These are phyloP conservation scores for Citrus maxima DNA, from an alignment of 345 rosid species.

Conservation along the genomic window DNA sequence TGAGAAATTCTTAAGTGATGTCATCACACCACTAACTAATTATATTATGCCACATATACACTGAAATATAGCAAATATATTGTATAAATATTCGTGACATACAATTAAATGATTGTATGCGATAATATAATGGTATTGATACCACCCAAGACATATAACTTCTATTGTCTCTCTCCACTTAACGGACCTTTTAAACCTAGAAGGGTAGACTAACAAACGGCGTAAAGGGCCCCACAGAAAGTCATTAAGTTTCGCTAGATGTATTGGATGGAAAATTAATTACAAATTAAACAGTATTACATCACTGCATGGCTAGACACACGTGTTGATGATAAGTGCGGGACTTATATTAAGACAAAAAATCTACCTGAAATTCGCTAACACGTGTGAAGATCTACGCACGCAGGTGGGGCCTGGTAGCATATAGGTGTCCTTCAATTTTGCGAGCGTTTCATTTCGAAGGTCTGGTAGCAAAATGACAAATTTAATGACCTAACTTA, in stretches of 20 bases:
- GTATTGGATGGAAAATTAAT: not conserved
- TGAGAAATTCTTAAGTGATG: no score
- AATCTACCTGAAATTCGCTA: not conserved
- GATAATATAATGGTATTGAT: no score
- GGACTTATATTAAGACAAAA: not conserved
- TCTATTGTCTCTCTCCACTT: no score
- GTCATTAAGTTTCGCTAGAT: not conserved
- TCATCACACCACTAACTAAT: no score
- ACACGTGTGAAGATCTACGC: not conserved
- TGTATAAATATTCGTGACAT: no score
- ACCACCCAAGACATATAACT: no score
- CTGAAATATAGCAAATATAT: no score
- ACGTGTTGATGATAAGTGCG: constrained; percentile 8
- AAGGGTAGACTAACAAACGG: not conserved
- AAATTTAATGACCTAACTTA: not conserved
- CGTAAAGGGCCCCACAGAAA: not conserved
- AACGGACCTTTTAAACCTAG: no score
- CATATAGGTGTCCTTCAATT: not conserved
- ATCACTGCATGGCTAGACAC: constrained; percentile 15
- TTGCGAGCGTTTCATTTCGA: constrained; percentile 1
- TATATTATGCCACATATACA: no score
- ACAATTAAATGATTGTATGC: no score
- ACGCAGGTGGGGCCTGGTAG: not conserved
- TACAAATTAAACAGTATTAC: not conserved
- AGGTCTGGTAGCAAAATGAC: not conserved